phyloP scores from a whole-genome alignment of 352 stramenopile species.

The Phytophthora tubulina region DNA sequence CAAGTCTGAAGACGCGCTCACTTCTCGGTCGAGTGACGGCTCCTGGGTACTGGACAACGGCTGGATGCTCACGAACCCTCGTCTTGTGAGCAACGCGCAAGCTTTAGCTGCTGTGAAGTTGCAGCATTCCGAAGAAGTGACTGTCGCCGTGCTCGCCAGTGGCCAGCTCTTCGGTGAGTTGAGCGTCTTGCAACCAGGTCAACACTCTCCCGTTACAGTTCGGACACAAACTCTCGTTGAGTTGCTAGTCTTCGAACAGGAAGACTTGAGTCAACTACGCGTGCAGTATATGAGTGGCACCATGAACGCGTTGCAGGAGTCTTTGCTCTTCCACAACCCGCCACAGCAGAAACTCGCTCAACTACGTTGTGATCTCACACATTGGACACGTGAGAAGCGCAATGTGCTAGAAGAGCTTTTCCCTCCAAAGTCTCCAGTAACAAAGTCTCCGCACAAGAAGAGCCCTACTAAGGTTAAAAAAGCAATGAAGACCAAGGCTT shows the following conservation, averaged over 20 bases:
- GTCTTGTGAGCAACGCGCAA: slow-evolving; percentile 62
- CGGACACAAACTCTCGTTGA: slow-evolving; percentile 72
- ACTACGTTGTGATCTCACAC: slow-evolving; percentile 55
- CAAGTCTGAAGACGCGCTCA: slow-evolving; percentile 39
- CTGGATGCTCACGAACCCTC: slow-evolving; percentile 85
- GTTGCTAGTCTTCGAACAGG: slow-evolving; percentile 65
- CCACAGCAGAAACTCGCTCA: slow-evolving; percentile 80
- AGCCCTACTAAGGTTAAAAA: slow-evolving; percentile 19
- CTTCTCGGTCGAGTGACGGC: slow-evolving; percentile 56
- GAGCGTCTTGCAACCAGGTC: slow-evolving; percentile 72
- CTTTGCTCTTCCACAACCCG: slow-evolving; percentile 82
- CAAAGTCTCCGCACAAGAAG: slow-evolving; percentile 14
- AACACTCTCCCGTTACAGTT: slow-evolving; percentile 71
- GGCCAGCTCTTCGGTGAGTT: slow-evolving; percentile 80
- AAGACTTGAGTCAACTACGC: slow-evolving; percentile 60
- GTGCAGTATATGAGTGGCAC: slow-evolving; percentile 78
- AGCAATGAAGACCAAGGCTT: not conserved
- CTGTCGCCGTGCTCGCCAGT: slow-evolving; percentile 68
- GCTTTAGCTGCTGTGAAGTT: slow-evolving; percentile 24
- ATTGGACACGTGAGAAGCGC: slow-evolving; percentile 64
- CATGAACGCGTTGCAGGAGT: slow-evolving; percentile 84
- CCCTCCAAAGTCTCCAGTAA: slow-evolving; percentile 24
- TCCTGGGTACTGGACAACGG: slow-evolving; percentile 84
- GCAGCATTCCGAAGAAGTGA: slow-evolving; percentile 54
- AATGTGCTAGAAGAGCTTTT: slow-evolving; percentile 64